Conservation (phyloP, 169 alveolate genomes). For the Eimeria falciformis region DNA sequence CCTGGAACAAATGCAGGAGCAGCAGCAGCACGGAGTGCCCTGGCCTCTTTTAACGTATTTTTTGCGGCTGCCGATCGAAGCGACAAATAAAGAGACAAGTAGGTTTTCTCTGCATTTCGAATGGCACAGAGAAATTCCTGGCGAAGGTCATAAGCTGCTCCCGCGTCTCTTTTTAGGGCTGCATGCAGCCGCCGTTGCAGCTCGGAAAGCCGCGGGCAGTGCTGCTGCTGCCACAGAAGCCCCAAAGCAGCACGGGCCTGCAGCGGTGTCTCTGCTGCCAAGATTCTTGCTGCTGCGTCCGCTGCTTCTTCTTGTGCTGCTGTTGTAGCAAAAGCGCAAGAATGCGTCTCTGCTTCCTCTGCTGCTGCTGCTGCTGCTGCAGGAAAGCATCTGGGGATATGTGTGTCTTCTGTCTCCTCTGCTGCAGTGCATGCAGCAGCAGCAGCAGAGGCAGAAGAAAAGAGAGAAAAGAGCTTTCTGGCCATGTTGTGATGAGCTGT, state of each 20-base stretch:
- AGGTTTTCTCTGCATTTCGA: neutral
- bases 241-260: conserved; percentile 36
- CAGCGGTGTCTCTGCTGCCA: neutral
- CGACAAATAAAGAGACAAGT: neutral
- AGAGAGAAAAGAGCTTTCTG: neutral
- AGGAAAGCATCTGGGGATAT: neutral
- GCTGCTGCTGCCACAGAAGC: conserved; percentile 11
- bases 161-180: conserved; percentile 7
- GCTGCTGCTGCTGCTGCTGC: conserved; percentile 17
- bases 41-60: neutral
- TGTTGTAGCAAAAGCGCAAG: too few relatives aligned
- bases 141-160: neutral
- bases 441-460: neutral
- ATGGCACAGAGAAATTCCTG: neutral
- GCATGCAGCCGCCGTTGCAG: neutral
- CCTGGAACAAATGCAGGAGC: neutral
- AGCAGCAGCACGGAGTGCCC: conserved; percentile 3
- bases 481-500: neutral
- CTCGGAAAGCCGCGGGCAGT: neutral
- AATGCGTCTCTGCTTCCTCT: neutral
- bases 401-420: neutral
- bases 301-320: too few relatives aligned
- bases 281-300: neutral
- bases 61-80: neutral
- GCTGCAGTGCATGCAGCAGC: neutral